phyloP scores from a whole-genome alignment of 495 filamentous ascomycete genomes.

The Xylaria venustula region DNA sequence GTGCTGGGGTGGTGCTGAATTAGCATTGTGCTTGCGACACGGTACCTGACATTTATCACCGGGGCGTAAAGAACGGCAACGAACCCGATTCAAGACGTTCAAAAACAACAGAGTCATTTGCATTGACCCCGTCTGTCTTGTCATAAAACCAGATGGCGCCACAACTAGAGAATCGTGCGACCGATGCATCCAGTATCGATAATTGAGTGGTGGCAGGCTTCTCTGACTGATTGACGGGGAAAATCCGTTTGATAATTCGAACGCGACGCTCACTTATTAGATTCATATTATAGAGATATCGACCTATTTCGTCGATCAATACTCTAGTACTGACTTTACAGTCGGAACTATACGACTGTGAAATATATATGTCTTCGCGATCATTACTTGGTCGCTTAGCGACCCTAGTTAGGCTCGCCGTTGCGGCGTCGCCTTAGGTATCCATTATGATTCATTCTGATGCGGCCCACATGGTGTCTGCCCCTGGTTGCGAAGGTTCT shows the following conservation, averaged over 20 bases:
- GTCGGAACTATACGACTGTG: too few species aligned
- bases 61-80: neutral
- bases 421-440: neutral
- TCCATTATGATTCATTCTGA: conserved; percentile 8
- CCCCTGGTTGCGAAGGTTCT: too few species aligned
- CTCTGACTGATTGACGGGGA: conserved; percentile 15
- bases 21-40: neutral
- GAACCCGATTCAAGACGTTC: conserved; percentile 27
- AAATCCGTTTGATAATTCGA: conserved; percentile 18
- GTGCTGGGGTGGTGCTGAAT: conserved; percentile 14
- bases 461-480: conserved; percentile 1
- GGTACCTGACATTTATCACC: neutral
- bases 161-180: conserved; percentile 30
- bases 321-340: too few species aligned
- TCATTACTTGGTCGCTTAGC: too few species aligned
- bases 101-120: conserved; percentile 17
- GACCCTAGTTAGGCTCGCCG: neutral
- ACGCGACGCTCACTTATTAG: neutral
- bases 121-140: conserved; percentile 18
- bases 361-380: too few species aligned
- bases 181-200: conserved; percentile 38
- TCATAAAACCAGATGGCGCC: conserved; percentile 42
- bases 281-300: too few species aligned
- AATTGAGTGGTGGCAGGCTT: conserved; percentile 23
- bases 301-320: too few species aligned